Percentiles rank a stretch among this genome's conserved stretches.
Conservation (phyloP, 192 early-diverging fungal species). For the Coemansia sp. region DNA sequence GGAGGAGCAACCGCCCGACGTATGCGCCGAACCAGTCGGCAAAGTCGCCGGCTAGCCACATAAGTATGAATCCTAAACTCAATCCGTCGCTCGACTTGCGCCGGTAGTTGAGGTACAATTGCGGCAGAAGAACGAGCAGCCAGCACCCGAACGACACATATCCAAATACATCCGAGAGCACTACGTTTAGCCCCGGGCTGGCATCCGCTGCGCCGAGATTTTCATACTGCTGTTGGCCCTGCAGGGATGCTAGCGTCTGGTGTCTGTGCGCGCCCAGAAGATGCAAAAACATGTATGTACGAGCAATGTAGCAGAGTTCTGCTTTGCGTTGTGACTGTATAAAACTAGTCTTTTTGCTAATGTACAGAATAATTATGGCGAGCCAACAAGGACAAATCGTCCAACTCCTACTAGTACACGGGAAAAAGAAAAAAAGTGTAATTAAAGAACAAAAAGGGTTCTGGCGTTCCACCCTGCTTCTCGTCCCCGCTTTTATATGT, state of each 20-base stretch:
- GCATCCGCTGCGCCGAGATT: conserved; percentile 1
- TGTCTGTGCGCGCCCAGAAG: conserved; percentile 22
- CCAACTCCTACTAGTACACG: background rate
- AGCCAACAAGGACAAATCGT: background rate
- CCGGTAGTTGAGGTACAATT: conserved; percentile 50
- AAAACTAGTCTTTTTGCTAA: background rate
- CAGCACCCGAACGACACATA: conserved; percentile 48
- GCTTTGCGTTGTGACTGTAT: background rate
- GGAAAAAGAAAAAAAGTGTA: background rate
- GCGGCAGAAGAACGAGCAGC: conserved; percentile 43
- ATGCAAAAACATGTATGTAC: conserved; percentile 20
- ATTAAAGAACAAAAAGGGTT: conserved; percentile 8
- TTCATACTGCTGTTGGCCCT: conserved; percentile 7
- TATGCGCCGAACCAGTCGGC: conserved; percentile 53
- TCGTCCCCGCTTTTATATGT: background rate
- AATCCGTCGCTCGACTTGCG: conserved; percentile 54
- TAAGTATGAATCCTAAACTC: conserved; percentile 44
- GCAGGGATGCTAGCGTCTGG: conserved; percentile 28
- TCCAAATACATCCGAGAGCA: conserved; percentile 43
- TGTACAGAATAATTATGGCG: background rate
- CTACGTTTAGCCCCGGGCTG: conserved; percentile 13
- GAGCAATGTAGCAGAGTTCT: background rate
- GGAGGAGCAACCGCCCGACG: conserved; percentile 37
- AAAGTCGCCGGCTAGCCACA: conserved; percentile 54
- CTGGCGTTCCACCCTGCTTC: background rate